phyloP scores from a whole-genome alignment of 164 flowering plant species.

The Macadamia tetraphylla region DNA sequence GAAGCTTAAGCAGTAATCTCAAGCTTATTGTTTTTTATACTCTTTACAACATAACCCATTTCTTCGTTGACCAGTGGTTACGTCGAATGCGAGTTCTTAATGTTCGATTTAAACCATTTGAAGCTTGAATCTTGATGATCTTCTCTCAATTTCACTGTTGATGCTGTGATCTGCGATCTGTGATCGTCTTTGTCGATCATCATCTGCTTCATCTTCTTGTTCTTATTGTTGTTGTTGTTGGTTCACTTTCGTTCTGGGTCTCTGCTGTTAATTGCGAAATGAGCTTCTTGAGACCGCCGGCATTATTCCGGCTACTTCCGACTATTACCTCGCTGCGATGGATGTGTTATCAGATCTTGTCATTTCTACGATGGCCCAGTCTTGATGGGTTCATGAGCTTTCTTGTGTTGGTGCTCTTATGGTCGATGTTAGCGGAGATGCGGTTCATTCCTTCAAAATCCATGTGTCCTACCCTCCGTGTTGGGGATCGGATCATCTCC shows the following conservation, averaged over 20 bases:
- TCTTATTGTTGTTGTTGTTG: neutral
- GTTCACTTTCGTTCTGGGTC: too few relatives aligned
- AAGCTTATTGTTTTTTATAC: constrained; percentile 3
- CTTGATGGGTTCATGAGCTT: constrained; percentile 26
- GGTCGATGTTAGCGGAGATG: constrained; percentile 34
- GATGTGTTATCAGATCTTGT: constrained; percentile 42
- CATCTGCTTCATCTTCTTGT: neutral
- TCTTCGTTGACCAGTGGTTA: constrained; percentile 14
- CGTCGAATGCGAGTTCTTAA: constrained; percentile 15
- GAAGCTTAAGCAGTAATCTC: neutral
- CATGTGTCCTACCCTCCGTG: constrained; percentile 48
- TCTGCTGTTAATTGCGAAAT: constrained; percentile 5
- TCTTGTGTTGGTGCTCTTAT: constrained; percentile 23
- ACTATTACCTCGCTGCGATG: constrained; percentile 18
- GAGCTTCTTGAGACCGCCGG: constrained; percentile 31
- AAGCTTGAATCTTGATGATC: constrained; percentile 6
- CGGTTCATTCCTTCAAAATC: constrained; percentile 38
- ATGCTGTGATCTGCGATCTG: neutral
- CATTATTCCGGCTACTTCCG: constrained; percentile 13
- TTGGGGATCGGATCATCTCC: constrained; percentile 32
- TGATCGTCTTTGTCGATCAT: neutral
- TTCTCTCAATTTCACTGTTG: neutral
- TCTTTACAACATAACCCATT: constrained; percentile 2
- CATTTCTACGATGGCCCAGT: constrained; percentile 29
- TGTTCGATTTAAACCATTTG: constrained; percentile 19